Percentiles rank a stretch among this genome's conserved stretches.
phyloP scores from a whole-genome alignment of 1,139 yeast genomes.

The Debaryomyces udenii region DNA sequence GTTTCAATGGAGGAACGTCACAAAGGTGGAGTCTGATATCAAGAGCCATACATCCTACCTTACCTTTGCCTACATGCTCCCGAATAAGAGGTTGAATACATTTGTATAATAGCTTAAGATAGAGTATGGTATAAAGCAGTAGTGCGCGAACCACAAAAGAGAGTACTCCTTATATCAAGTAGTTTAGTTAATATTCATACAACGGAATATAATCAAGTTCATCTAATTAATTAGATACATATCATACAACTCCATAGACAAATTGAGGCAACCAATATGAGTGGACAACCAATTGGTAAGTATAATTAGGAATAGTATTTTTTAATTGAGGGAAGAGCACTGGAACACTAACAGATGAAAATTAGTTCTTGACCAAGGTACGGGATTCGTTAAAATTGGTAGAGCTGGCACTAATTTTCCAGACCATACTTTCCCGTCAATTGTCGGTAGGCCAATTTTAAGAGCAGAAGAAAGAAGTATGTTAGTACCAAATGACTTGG shows the following conservation, averaged over 20 bases:
- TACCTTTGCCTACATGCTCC: slow-evolving; percentile 73
- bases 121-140: neutral
- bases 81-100: slow-evolving; percentile 14
- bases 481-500: slow-evolving; percentile 58
- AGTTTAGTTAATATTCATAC: slow-evolving; percentile 3
- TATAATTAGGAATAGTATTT: slow-evolving; percentile 17
- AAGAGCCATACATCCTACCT: slow-evolving; percentile 94
- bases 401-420: slow-evolving; percentile 98
- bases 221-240: slow-evolving; percentile 4
- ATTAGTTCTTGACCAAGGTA: slow-evolving; percentile 95
- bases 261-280: slow-evolving; percentile 25
- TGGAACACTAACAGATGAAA: slow-evolving; percentile 21
- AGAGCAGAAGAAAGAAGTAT: slow-evolving; percentile 91
- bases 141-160: slow-evolving; percentile 12
- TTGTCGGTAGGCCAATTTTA: slow-evolving; percentile 95
- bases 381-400: slow-evolving; percentile 95
- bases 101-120: slow-evolving; percentile 8
- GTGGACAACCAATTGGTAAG: slow-evolving; percentile 62
- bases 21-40: slow-evolving; percentile 80
- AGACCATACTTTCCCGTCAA: slow-evolving; percentile 96
- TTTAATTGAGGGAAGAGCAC: neutral
- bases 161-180: slow-evolving; percentile 6
- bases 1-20: slow-evolving; percentile 80
- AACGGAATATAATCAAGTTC: neutral
- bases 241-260: neutral